A percentile compares a stretch with the other conserved stretches of the same genome.
phyloP scores from a whole-genome alignment of 768 basidiomycete genomes.

The Mycena albidolilacea region DNA sequence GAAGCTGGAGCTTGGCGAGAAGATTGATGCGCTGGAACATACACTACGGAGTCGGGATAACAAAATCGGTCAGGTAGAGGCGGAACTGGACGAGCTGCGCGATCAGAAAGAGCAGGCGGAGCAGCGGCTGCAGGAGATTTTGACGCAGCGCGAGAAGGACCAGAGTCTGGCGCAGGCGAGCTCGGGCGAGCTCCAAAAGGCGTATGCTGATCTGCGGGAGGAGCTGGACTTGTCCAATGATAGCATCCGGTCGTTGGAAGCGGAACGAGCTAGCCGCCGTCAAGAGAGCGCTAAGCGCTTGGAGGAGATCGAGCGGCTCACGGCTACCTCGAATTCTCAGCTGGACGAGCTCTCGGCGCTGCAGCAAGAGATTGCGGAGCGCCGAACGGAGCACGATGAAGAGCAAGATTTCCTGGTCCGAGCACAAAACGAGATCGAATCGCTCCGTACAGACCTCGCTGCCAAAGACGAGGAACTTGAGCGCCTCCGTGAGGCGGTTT shows the following conservation, averaged over 20 bases:
- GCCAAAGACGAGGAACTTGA: slow-evolving; percentile 79
- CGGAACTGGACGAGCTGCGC: slow-evolving; percentile 67
- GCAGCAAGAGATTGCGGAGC: slow-evolving; percentile 67
- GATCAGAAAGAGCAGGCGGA: slow-evolving; percentile 65
- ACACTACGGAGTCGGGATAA: slow-evolving; percentile 69
- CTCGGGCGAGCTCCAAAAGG: slow-evolving; percentile 72
- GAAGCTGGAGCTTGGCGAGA: slow-evolving; percentile 79
- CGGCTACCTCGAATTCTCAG: slow-evolving; percentile 59
- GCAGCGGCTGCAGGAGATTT: slow-evolving; percentile 59
- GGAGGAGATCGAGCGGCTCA: slow-evolving; percentile 73
- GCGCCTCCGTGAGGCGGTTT: slow-evolving; percentile 63
- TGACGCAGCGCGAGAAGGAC: slow-evolving; percentile 68
- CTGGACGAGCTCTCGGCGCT: slow-evolving; percentile 68
- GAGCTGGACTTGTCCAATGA: slow-evolving; percentile 70
- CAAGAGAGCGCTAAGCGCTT: slow-evolving; percentile 68
- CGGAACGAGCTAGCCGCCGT: slow-evolving; percentile 73
- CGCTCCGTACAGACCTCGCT: slow-evolving; percentile 72
- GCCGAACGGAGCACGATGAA: slow-evolving; percentile 66
- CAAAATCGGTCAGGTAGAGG: slow-evolving; percentile 74
- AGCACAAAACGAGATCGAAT: slow-evolving; percentile 80
- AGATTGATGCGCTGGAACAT: slow-evolving; percentile 69
- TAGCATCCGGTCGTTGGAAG: slow-evolving; percentile 72
- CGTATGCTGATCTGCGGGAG: slow-evolving; percentile 72
- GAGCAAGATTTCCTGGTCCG: slow-evolving; percentile 73
- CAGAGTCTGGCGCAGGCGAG: slow-evolving; percentile 62